Conservation (phyloP, 108 stramenopile species). For the Skeletonema potamos region DNA sequence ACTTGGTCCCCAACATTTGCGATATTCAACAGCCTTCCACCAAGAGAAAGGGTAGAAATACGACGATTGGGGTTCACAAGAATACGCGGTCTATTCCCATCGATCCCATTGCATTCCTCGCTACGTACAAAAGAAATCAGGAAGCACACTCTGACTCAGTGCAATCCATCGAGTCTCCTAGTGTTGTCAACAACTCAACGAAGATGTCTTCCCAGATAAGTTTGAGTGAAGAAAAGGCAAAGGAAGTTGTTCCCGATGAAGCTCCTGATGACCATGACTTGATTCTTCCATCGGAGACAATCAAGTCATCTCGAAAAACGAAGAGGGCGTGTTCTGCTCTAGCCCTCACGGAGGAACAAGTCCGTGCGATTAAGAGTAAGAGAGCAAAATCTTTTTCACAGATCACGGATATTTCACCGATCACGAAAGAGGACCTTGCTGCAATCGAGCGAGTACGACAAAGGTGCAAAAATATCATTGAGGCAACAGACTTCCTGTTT, state of each 20-base stretch:
- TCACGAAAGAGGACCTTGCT: background rate
- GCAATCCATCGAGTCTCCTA: background rate
- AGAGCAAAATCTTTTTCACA: background rate
- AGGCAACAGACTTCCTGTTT: background rate
- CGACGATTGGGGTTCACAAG: background rate
- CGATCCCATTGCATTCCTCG: background rate
- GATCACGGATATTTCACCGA: background rate
- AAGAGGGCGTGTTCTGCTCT: background rate
- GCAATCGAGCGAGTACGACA: background rate
- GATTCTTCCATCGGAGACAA: background rate
- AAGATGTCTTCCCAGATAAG: background rate
- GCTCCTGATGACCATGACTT: background rate
- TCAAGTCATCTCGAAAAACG: background rate
- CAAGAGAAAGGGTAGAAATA: background rate
- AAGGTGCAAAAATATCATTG: background rate
- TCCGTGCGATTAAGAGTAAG: background rate
- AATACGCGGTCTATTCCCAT: background rate
- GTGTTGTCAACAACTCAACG: background rate
- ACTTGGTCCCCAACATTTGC: background rate
- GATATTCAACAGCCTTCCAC: background rate
- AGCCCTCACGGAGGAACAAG: background rate
- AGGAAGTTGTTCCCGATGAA: background rate
- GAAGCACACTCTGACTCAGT: background rate
- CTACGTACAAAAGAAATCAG: background rate
- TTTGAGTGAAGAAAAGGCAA: background rate